Evolutionary conservation across 1,284 basidiomycete species (phyloP), one percentile per base, ranked within the genome.

Genomic region (Singerocomus rubriflavus): DNA sequence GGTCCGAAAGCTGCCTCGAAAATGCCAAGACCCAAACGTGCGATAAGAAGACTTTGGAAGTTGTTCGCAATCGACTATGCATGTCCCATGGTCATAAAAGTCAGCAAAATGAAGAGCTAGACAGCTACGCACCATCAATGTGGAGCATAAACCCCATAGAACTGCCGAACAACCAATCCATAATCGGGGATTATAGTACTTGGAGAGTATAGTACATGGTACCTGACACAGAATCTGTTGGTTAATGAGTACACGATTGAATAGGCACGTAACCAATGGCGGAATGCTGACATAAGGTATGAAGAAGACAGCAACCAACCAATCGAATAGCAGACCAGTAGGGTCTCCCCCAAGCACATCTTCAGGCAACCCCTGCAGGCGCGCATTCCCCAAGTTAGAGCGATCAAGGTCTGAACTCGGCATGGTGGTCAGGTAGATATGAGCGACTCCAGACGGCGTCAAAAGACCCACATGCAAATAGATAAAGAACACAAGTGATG

Each of bases 331-430:
- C 14, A 73, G 57, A 3, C 87, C 87, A 0, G 80, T 82, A 7
- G 77, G 76, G 59, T 90, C 88, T 3, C 86, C 86, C 27, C 74
- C 73, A 5, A 90, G 76, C 11, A 76, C 67, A 55, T 88, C 85
- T 38, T 77, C 63, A 1, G 83, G 78, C 4, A 90, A 69, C 2
- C 83, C 83, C 66, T 86, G 86, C 34, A 90, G 69, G 39, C 86
- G 77, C 36, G 88, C 88, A 62, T 90, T 90, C 12, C 88, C 87
- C 36, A 90, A 61, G 59, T 89, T 90, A 3, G 83, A 81, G 40
- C 88, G 77, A 63, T 89, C 87, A 44, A 90, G 73, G 60, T 82
- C 85, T 88, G 55, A 16, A 43, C 21, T 26, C 44, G 11, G 53
- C 48, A 33, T 34, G n/a, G 26, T 10, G 14, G 41, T 55, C 31